Base-by-base conservation (phyloP, 2,329 filamentous ascomycete species). In the Clarireedia monteithiana region DNA sequence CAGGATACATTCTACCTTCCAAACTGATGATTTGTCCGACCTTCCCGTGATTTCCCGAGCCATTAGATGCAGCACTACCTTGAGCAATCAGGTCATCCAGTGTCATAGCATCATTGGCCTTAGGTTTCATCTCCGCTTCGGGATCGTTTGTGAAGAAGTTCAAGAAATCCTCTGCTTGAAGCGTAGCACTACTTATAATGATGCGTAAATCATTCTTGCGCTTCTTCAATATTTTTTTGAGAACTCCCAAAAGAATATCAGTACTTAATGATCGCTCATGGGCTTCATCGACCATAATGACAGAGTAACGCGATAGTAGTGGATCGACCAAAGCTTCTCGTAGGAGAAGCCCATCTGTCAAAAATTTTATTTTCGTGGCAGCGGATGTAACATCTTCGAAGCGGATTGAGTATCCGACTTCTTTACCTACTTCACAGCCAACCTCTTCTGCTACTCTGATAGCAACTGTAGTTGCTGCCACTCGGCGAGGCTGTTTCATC, bases 271-370 rank as follows among this genome's bases (percentile, higher is more conserved):
- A 96, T 53, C 94, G 80, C 72, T 97, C 92, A 68, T 99, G 94
- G 6, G 92, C 94, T 72, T 97, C 92, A 68, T 99, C 94, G 6
- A 99, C 88, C 90, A 99, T 96, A 64, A 99, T 89, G 46, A 96
- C 87, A 0, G 91, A 95, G 69, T 99, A 99, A 10, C 90, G 82
- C 20, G 89, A 94, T 38, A 99, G 74, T 3, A 97, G 74, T 12
- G 94, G 94, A 70, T 99, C 94, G 3, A 96, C 89, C 4, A 99
- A 79, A 27, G 92, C 94, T 72, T 99, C 94, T 65, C 92, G 79
- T 53, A 99, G 83, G 34, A 99, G 79, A 49, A 99, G 77, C 0
- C 92, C 92, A 73, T 99, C 94, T 0, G 92, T 99, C 60, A 97
- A 74, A 68, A 97, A 97, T 69, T 99, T 96, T 74, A 99, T 92